Evolutionary conservation across 768 basidiomycete genomes (phyloP), one percentile per base, ranked within the genome.

Genomic region (Lactarius trivialis): DNA sequence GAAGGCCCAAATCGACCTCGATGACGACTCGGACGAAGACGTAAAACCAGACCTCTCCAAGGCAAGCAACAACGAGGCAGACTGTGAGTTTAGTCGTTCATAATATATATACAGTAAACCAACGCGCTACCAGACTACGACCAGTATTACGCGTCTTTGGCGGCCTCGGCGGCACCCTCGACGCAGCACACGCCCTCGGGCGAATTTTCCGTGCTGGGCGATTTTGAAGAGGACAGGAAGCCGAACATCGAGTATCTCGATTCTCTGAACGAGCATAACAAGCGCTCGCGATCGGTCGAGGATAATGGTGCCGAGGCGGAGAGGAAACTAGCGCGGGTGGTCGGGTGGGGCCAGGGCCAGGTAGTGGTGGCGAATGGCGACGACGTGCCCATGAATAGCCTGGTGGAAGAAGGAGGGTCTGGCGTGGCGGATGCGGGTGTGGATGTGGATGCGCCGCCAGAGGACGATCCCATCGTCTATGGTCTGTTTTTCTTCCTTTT

Each of bases 131-230:
- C 65, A 91, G 89, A 87, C 69, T 91, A 85, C 68, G 90, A 91
- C 62, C 86, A 86, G 60, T 92, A 92, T 66, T 92, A 92, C 65
- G 89, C 91, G 26, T 85, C 85, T 14, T 75, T 92, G 45, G 86
- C 84, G 11, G 86, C 85, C 1, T 86, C 85, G 0, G 77, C 78
- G 15, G 77, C 77, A 9, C 80, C 82, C 4, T 84, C 88, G 11
- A 74, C 81, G 1, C 79, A 80, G 61, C 80, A 81, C 2, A 89
- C 89, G 7, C 87, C 88, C 0, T 61, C 66, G 45, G 66, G 64
- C 34, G 81, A 84, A 1, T 78, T 79, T 21, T 71, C 78, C 7
- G 81, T 79, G 55, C 72, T 74, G 53, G 80, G 79, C 30, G 85
- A 85, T 43, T 75, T 81, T 3, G 89, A 89, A 24, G 83, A 85